Base-by-base conservation (phyloP, 2,329 filamentous ascomycete species). In the Passalora sequoiae region DNA sequence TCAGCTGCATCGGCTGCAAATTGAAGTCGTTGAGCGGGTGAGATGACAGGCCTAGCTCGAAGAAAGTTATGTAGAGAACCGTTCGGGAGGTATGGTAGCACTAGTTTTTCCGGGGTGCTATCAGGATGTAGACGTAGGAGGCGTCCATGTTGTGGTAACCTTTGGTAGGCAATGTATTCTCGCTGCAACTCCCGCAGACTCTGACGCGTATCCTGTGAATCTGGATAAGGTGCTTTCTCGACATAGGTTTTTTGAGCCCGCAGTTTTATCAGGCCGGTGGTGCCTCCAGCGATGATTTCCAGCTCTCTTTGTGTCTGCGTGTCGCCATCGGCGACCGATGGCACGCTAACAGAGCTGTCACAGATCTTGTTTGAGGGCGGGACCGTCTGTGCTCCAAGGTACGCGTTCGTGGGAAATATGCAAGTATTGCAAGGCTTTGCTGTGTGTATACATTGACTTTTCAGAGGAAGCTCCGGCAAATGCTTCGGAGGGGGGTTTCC, bases 41-140 rank as follows among this genome's bases (percentile, higher is more conserved):
- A 39, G 6, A 27, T 28, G 41, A 27, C 15, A 15, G 27, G 24
- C 17, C 33, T 12, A 39, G n/a, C 33, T 44, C 41, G 41, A 2
- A 44, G 42, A 22, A 40, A 40, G 6, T 44, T 16, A 36, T 35
- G 36, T 35, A 44, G 20, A 16, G 27, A 40, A 10, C 42, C 42
- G 10, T 40, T 39, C 17, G n/a, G 36, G 21, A 40, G 36, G 42
- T 44, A 44, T 22, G 42, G 42, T 13, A 44, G 42, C 35, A 44
- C 42, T 22, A 40, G 28, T 28, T 21, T 35, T 35, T 44, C 36
- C 5, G 42, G 36, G n/a, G 42, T 44, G 36, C 42, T 40, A 20
- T 44, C 42, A 12, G 36, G n/a, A 13, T 44, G 42, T 33, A 44
- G 42, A 21, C 20, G 29, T 35, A 44, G 16, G 24, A 44, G 16